A percentile compares a stretch with the other conserved stretches of the same genome.
phyloP scores from a whole-genome alignment of 2,329 filamentous ascomycete genomes.

The Colletotrichum liaoningense region DNA sequence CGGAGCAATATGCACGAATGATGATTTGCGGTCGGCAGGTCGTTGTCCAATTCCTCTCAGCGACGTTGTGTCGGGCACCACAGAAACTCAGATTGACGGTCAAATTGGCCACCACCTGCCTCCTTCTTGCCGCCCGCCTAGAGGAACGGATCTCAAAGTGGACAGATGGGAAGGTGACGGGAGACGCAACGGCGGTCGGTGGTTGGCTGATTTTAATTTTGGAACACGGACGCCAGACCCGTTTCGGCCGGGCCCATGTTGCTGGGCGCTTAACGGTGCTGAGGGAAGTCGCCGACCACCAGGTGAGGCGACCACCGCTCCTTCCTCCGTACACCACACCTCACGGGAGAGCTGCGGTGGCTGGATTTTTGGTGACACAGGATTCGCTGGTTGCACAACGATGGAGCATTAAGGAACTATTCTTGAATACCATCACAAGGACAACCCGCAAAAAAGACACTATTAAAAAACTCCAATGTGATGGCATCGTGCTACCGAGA shows the following conservation, averaged over 20 bases:
- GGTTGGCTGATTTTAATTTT: conserved; percentile 29
- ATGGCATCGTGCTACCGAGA: not conserved
- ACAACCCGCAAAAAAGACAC: not conserved
- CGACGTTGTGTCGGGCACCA: conserved; percentile 7
- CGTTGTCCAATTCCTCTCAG: not conserved
- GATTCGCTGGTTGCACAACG: conserved; percentile 18
- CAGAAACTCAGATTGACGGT: not conserved
- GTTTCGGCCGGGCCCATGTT: conserved; percentile 25
- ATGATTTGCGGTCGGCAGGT: conserved; percentile 12
- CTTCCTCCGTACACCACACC: too few species aligned
- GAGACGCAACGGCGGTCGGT: conserved; percentile 4
- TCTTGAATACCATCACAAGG: not conserved
- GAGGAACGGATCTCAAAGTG: conserved; percentile 22
- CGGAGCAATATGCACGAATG: not conserved
- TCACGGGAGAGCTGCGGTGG: conserved; percentile 9
- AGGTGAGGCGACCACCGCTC: conserved; percentile 14
- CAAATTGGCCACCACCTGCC: not conserved
- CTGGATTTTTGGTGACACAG: not conserved
- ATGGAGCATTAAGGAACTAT: not conserved
- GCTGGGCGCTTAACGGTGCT: conserved; percentile 33
- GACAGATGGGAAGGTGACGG: conserved; percentile 27
- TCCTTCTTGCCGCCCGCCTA: conserved; percentile 25
- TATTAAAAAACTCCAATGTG: not conserved
- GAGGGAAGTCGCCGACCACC: not conserved
- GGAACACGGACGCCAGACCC: conserved; percentile 31